A percentile compares a stretch with the other conserved stretches of the same genome.
phyloP scores from a whole-genome alignment of 2,329 filamentous ascomycete species.

The Xylaria hypoxylon region DNA sequence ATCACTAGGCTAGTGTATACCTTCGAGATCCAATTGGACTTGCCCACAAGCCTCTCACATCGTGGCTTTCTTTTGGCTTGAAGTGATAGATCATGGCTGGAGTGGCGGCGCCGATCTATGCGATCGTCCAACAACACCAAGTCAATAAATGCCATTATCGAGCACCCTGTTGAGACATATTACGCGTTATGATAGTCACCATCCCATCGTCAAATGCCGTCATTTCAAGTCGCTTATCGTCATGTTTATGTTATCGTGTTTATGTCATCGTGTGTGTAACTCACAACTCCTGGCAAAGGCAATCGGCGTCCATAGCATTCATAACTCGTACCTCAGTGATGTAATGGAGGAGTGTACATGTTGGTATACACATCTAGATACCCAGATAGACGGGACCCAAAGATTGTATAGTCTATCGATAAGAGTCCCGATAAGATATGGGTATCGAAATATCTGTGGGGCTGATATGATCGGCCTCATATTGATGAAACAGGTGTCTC shows the following conservation, averaged over 20 bases:
- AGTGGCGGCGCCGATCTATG: constrained; percentile 20
- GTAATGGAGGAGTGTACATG: too few species aligned
- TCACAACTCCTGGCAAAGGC: too few species aligned
- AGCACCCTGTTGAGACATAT: background rate
- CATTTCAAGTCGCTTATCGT: background rate
- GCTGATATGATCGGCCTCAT: constrained; percentile 6
- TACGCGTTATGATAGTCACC: background rate
- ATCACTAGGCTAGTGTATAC: constrained; percentile 1
- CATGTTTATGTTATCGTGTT: background rate
- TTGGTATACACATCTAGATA: too few species aligned
- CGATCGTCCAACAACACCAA: constrained; percentile 7
- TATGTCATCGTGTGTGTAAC: too few species aligned
- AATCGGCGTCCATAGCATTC: too few species aligned
- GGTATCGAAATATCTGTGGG: constrained; percentile 23
- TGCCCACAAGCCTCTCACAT: constrained; percentile 22
- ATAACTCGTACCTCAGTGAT: too few species aligned
- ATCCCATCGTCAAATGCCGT: background rate
- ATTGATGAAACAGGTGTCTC: constrained; percentile 29
- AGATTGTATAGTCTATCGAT: constrained; percentile 24
- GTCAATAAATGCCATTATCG: background rate
- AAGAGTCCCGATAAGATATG: constrained; percentile 4
- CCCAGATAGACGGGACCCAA: too few species aligned
- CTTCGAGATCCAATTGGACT: constrained; percentile 1
- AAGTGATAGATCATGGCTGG: constrained; percentile 12
- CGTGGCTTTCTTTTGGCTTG: constrained; percentile 10